These are phyloP conservation scores for Suillus fuscotomentosus DNA, from an alignment of 768 basidiomycete genomes.

Conservation along the genomic window DNA sequence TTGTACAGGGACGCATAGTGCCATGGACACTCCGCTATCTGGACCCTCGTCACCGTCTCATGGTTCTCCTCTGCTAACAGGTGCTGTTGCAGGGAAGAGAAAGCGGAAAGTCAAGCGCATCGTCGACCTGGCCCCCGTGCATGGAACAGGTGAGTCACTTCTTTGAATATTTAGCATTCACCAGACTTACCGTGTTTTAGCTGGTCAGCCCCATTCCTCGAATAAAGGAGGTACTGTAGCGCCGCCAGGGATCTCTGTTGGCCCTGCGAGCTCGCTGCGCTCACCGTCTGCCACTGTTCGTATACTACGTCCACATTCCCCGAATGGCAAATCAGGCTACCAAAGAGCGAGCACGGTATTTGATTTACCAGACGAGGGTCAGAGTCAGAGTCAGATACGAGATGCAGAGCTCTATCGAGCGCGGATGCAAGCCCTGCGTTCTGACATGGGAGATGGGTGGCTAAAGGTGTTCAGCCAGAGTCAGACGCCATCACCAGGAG, in stretches of 20 bases:
- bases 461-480: slow-evolving; percentile 80
- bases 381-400: slow-evolving; percentile 33
- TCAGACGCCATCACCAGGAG: slow-evolving; percentile 22
- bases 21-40: slow-evolving; percentile 22
- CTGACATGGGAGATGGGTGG: slow-evolving; percentile 91
- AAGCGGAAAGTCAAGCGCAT: slow-evolving; percentile 72
- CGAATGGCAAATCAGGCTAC: slow-evolving; percentile 11
- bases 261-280: slow-evolving; percentile 1
- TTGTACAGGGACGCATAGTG: slow-evolving; percentile 20
- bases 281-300: slow-evolving; percentile 19
- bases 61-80: slow-evolving; percentile 45
- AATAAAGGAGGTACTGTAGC: background rate
- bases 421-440: slow-evolving; percentile 76
- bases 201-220: background rate
- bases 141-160: slow-evolving; percentile 36
- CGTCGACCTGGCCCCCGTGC: slow-evolving; percentile 66
- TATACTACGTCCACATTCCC: slow-evolving; percentile 15
- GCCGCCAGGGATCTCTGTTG: background rate
- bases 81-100: slow-evolving; percentile 40
- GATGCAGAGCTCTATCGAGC: slow-evolving; percentile 73
- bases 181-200: slow-evolving; percentile 36
- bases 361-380: slow-evolving; percentile 33
- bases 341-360: slow-evolving; percentile 41
- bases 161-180: slow-evolving; percentile 20
- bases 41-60: slow-evolving; percentile 35